These are phyloP conservation scores for Schwanniomyces polymorphus DNA, from an alignment of 805 yeast species.

Conservation along the genomic window DNA sequence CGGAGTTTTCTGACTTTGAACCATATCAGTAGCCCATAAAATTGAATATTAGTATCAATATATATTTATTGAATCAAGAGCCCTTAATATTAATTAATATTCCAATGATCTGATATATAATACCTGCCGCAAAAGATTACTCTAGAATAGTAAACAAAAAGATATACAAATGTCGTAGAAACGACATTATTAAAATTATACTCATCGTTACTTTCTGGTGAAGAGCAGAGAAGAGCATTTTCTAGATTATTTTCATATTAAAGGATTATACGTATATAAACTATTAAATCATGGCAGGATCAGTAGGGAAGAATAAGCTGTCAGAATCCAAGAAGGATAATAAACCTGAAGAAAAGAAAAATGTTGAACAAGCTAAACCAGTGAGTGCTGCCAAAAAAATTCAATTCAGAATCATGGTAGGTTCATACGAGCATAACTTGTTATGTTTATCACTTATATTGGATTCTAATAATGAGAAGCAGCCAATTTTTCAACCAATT, in stretches of 20 bases:
- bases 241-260: not conserved
- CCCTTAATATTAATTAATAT: not conserved
- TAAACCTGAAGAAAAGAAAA: slow-evolving; percentile 4
- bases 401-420: slow-evolving; percentile 81
- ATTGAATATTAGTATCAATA: not conserved
- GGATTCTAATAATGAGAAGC: slow-evolving; percentile 32
- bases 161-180: not conserved
- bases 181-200: not conserved
- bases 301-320: not conserved
- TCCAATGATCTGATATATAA: not conserved
- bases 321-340: not conserved
- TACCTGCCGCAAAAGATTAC: not conserved
- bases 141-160: not conserved
- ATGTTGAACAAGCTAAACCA: slow-evolving; percentile 4
- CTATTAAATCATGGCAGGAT: not conserved
- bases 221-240: not conserved
- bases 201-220: not conserved
- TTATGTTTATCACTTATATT: slow-evolving; percentile 79
- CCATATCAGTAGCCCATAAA: slow-evolving; percentile 10
- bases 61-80: not conserved
- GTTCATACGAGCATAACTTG: slow-evolving; percentile 93
- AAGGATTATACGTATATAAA: not conserved
- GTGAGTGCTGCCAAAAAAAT: slow-evolving; percentile 4
- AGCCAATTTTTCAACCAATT: slow-evolving; percentile 82
- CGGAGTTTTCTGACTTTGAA: slow-evolving; percentile 27